Evolutionary conservation across 75 land plant genomes (phyloP).

Genomic region (Picea sitchensis): DNA sequence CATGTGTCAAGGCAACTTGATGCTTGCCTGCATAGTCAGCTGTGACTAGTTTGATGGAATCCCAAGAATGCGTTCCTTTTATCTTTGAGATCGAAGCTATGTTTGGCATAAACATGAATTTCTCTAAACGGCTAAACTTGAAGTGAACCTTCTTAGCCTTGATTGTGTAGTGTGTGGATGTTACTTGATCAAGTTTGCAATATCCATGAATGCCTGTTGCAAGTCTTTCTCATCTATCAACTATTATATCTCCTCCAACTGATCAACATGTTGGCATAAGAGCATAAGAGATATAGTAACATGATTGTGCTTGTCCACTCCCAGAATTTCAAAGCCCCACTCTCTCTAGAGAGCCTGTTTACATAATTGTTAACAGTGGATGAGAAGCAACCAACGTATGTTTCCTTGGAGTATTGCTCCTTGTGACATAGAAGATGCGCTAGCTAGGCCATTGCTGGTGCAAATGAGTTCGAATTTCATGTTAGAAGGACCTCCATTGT

Average conservation of each 20-base stretch:
- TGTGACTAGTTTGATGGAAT: slow-evolving; percentile 43
- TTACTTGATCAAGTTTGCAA: slow-evolving; percentile 96
- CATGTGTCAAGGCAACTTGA: slow-evolving; percentile 86
- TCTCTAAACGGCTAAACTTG: slow-evolving; percentile 56
- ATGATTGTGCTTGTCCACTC: no score
- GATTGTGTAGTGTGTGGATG: slow-evolving; percentile 70
- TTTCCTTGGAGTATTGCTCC: no score
- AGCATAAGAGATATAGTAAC: no score
- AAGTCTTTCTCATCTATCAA: slow-evolving; percentile 72
- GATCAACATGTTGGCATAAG: no score
- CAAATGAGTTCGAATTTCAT: no score
- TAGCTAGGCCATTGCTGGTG: no score
- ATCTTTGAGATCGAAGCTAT: slow-evolving; percentile 80
- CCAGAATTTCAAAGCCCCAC: no score
- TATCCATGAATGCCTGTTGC: slow-evolving; percentile 63
- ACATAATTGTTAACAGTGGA: no score
- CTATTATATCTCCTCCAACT: slow-evolving; percentile 24
- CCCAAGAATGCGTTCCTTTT: slow-evolving; percentile 72
- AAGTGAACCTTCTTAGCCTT: slow-evolving; percentile 74
- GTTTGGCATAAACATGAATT: slow-evolving; percentile 89
- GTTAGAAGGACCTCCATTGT: no score
- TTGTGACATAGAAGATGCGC: no score
- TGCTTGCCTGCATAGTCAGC: slow-evolving; percentile 34
- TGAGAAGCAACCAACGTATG: no score
- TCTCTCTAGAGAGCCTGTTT: no score